Conservation (phyloP, 108 stramenopile genomes). For the Craspedostauros australis region DNA sequence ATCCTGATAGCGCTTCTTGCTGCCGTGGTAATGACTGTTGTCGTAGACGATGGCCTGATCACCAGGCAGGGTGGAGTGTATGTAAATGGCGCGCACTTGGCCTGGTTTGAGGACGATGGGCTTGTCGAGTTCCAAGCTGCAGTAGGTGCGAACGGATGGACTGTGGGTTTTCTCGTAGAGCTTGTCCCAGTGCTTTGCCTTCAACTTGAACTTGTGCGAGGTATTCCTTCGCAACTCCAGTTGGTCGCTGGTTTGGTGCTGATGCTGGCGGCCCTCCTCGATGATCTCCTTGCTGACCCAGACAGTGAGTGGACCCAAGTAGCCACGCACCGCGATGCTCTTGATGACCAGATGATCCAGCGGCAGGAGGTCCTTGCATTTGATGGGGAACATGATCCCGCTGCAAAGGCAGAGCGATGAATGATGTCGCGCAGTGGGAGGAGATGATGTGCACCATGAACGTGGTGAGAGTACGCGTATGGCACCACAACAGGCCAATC, state of each 20-base stretch:
- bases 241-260: not conserved
- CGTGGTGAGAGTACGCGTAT: not conserved
- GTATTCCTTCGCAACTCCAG: not conserved
- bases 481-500: not conserved
- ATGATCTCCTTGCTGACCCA: conserved; percentile 60
- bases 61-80: conserved; percentile 67
- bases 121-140: conserved; percentile 47
- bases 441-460: not conserved
- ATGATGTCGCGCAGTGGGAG: conserved; percentile 3
- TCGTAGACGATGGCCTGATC: conserved; percentile 86
- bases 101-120: conserved; percentile 71
- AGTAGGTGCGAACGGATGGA: conserved; percentile 44
- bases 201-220: conserved; percentile 13
- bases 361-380: conserved; percentile 69
- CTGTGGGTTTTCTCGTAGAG: conserved; percentile 64
- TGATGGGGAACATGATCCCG: conserved; percentile 83
- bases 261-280: not conserved
- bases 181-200: conserved; percentile 56
- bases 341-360: conserved; percentile 66
- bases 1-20: conserved; percentile 58
- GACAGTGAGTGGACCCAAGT: conserved; percentile 72
- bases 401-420: conserved; percentile 24
- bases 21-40: conserved; percentile 33
- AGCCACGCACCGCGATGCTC: conserved; percentile 57
- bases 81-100: conserved; percentile 62